Conservation (phyloP, 257 asterid genomes). For the Paulownia fortunei region DNA sequence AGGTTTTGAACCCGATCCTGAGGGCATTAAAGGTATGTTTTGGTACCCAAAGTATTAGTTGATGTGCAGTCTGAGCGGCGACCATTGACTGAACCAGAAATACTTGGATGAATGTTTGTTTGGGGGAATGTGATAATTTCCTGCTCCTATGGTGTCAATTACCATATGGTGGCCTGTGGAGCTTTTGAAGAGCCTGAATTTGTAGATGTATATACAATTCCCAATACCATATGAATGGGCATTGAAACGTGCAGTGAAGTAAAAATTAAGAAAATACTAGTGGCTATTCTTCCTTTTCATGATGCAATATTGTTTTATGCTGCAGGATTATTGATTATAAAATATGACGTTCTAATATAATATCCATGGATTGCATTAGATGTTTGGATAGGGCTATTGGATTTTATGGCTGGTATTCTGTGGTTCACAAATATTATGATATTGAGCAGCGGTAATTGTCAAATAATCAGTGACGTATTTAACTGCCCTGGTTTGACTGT, state of each 20-base stretch:
- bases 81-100: background rate
- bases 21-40: slow-evolving; percentile 98
- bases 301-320: background rate
- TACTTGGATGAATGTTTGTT: slow-evolving; percentile 14
- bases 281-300: background rate
- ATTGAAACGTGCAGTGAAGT: background rate
- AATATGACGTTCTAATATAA: background rate
- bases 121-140: slow-evolving; percentile 12
- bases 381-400: background rate
- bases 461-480: background rate
- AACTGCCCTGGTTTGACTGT: slow-evolving; percentile 18
- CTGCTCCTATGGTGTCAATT: slow-evolving; percentile 12
- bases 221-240: background rate
- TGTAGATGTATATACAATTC: slow-evolving; percentile 16
- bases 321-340: background rate
- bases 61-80: slow-evolving; percentile 2
- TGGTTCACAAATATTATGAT: background rate
- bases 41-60: slow-evolving; percentile 86
- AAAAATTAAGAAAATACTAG: background rate
- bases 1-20: slow-evolving; percentile 92
- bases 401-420: background rate
- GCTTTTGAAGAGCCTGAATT: slow-evolving; percentile 6
- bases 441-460: too few relatives aligned
- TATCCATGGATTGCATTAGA: background rate
- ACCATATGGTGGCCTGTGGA: background rate